phyloP scores from a whole-genome alignment of 768 basidiomycete genomes.

The Leucosporidium yakuticum region DNA sequence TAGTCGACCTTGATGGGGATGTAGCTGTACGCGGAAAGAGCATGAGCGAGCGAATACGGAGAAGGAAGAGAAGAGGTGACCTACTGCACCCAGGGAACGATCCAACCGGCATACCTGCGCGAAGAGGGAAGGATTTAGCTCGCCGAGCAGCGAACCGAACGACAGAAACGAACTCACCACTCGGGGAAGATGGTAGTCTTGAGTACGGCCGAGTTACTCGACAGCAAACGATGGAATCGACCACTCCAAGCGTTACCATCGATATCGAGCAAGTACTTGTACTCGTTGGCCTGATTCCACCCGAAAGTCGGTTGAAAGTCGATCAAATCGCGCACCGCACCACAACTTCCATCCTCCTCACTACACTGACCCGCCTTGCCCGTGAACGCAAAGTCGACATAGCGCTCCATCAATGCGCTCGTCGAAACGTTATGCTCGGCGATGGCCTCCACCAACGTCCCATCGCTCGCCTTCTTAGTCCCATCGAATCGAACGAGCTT shows the following conservation, averaged over 20 bases:
- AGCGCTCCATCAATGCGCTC: constrained; percentile 58
- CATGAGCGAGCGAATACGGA: no score
- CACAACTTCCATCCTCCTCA: constrained; percentile 59
- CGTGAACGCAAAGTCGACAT: constrained; percentile 85
- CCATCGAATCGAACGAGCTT: constrained; percentile 30
- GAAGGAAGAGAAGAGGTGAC: neutral
- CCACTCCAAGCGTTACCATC: constrained; percentile 58
- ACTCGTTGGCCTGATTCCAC: constrained; percentile 79
- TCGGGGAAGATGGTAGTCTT: constrained; percentile 44
- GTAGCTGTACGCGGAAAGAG: constrained; percentile 21
- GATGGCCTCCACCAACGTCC: constrained; percentile 23
- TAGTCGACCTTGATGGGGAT: constrained; percentile 40
- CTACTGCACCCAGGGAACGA: constrained; percentile 70
- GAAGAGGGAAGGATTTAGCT: constrained; percentile 46
- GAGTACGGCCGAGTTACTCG: constrained; percentile 45
- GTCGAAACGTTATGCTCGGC: constrained; percentile 30
- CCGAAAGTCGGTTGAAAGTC: constrained; percentile 68
- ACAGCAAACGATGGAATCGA: constrained; percentile 37
- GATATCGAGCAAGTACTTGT: constrained; percentile 82
- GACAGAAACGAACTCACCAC: constrained; percentile 42
- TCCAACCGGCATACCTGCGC: constrained; percentile 85
- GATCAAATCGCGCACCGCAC: constrained; percentile 39
- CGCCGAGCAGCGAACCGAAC: neutral
- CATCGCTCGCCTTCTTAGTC: neutral
- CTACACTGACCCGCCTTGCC: constrained; percentile 65